phyloP scores from a whole-genome alignment of 225 moss, liverwort and hornwort species.

The Anthoceros angustus region DNA sequence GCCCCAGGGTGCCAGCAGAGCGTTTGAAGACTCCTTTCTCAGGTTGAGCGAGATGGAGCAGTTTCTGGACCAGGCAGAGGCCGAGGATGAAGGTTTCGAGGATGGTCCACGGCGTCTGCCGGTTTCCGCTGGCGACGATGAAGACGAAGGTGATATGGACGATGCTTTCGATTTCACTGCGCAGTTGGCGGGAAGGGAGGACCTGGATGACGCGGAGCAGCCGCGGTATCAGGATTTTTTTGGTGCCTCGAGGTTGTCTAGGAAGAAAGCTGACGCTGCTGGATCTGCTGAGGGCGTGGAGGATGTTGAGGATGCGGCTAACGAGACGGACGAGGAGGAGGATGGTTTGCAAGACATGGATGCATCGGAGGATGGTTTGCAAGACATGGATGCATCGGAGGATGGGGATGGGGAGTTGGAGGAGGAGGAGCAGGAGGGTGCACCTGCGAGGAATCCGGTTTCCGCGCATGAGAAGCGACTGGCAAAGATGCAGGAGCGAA shows the following conservation, averaged over 20 bases:
- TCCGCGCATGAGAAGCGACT: constrained; percentile 68
- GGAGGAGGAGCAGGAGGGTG: constrained; percentile 10
- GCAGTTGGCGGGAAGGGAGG: constrained; percentile 26
- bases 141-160: too few relatives aligned
- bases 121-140: constrained; percentile 32
- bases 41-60: constrained; percentile 84
- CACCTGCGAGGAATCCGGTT: constrained; percentile 4
- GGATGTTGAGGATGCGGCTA: neutral
- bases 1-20: neutral
- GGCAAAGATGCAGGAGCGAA: constrained; percentile 51
- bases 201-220: constrained; percentile 15
- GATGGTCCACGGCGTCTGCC: neutral
- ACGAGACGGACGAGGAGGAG: neutral
- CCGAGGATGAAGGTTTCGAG: constrained; percentile 35
- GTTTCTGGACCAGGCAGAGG: constrained; percentile 75
- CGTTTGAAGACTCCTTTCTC: constrained; percentile 65
- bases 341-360: constrained; percentile 11
- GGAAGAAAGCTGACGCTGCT: too few relatives aligned
- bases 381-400: constrained; percentile 30
- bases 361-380: constrained; percentile 29
- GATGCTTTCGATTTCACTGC: constrained; percentile 47
- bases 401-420: constrained; percentile 27
- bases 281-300: neutral
- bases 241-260: neutral
- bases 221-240: constrained; percentile 44